These are phyloP conservation scores for Psilocybe sp. DNA, from an alignment of 768 basidiomycete genomes.

Conservation along the genomic window DNA sequence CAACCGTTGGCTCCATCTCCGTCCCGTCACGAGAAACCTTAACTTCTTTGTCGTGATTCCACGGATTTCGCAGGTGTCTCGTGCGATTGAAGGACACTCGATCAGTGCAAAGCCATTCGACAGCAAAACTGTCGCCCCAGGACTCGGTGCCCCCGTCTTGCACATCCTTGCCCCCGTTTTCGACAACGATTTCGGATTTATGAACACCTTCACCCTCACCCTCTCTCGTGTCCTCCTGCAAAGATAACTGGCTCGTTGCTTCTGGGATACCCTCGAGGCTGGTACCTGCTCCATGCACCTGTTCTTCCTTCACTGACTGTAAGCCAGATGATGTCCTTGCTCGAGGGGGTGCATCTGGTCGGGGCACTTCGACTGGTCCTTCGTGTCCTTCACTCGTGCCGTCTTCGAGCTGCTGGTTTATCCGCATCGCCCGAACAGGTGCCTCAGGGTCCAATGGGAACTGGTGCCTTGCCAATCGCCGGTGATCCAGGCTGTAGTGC, in stretches of 20 bases:
- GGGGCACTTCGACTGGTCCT: neutral
- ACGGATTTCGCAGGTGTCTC: conserved; percentile 82
- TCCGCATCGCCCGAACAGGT: conserved; percentile 34
- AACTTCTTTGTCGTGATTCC: conserved; percentile 84
- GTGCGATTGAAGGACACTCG: conserved; percentile 74
- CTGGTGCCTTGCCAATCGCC: conserved; percentile 1
- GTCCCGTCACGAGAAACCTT: conserved; percentile 90
- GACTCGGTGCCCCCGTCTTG: conserved; percentile 21
- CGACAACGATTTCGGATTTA: conserved; percentile 5
- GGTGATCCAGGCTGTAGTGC: conserved; percentile 32
- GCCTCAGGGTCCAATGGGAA: conserved; percentile 41
- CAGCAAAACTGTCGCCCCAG: conserved; percentile 79
- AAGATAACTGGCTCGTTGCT: no score
- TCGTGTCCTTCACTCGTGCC: neutral
- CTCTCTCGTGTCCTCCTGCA: conserved; percentile 15
- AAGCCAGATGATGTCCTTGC: neutral
- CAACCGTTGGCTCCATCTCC: conserved; percentile 81
- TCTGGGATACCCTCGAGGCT: no score
- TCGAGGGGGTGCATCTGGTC: neutral
- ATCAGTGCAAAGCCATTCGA: conserved; percentile 78
- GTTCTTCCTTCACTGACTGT: neutral
- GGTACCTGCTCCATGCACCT: neutral
- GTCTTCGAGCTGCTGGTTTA: conserved; percentile 3
- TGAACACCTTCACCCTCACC: conserved; percentile 14
- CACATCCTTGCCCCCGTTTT: conserved; percentile 15